A percentile compares a stretch with the other conserved stretches of the same genome.
Evolutionary conservation across 2,329 filamentous ascomycete species (phyloP).

Genomic region (Apiospora marii): DNA sequence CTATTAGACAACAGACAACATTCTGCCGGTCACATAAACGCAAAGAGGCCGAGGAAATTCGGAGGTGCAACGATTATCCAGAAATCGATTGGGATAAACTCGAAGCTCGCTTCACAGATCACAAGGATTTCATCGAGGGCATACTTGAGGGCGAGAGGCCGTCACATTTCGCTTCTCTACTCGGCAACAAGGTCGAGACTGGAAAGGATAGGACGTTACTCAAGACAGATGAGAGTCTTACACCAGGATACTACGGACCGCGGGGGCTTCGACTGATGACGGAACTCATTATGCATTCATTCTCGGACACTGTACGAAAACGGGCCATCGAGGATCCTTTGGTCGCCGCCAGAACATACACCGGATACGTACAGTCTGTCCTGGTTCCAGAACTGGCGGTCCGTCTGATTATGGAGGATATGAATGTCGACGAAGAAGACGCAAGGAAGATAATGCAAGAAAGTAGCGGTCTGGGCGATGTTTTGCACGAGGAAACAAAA

Average conservation of each 20-base stretch:
- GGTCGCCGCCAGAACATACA: slow-evolving; percentile 71
- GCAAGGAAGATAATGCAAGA: slow-evolving; percentile 67
- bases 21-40: slow-evolving; percentile 73
- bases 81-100: slow-evolving; percentile 73
- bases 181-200: slow-evolving; percentile 62
- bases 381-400: slow-evolving; percentile 76
- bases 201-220: slow-evolving; percentile 68
- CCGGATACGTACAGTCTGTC: slow-evolving; percentile 75
- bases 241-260: slow-evolving; percentile 85
- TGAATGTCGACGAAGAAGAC: slow-evolving; percentile 51
- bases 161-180: slow-evolving; percentile 67
- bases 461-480: slow-evolving; percentile 71
- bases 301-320: slow-evolving; percentile 67
- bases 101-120: slow-evolving; percentile 62
- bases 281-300: slow-evolving; percentile 68
- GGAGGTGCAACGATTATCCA: slow-evolving; percentile 68
- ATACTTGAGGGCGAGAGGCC: slow-evolving; percentile 64
- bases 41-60: slow-evolving; percentile 57
- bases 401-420: slow-evolving; percentile 64
- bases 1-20: slow-evolving; percentile 63
- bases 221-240: slow-evolving; percentile 64
- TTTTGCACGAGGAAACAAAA: slow-evolving; percentile 71
- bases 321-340: slow-evolving; percentile 70
- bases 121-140: slow-evolving; percentile 62
- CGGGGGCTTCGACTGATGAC: slow-evolving; percentile 77